phyloP scores from a whole-genome alignment of 345 rosid genomes.

The Euphorbia tirucalli region DNA sequence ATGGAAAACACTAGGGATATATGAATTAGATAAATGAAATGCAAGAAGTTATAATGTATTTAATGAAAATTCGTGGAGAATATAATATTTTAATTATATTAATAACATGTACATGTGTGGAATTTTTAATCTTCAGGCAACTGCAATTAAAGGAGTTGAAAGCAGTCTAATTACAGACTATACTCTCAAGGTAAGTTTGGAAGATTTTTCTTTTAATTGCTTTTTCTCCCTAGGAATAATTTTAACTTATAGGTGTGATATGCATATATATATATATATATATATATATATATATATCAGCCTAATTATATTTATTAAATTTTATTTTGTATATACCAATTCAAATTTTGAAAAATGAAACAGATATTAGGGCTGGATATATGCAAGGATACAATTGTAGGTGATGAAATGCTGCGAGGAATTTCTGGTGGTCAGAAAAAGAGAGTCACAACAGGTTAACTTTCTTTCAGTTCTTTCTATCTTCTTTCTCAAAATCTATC shows the following conservation, averaged over 20 bases:
- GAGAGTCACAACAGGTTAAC: conserved; percentile 80
- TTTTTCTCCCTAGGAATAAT: too few species aligned
- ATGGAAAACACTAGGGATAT: too few species aligned
- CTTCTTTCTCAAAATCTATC: neutral
- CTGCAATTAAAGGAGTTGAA: conserved; percentile 64
- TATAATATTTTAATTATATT: too few species aligned
- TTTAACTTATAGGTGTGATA: too few species aligned
- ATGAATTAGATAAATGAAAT: too few species aligned
- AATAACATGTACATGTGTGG: too few species aligned
- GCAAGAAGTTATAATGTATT: too few species aligned
- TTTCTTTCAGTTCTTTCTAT: neutral
- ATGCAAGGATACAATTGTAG: conserved; percentile 78
- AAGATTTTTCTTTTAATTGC: neutral
- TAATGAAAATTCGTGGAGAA: too few species aligned
- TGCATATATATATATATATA: too few species aligned
- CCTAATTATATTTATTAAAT: too few species aligned
- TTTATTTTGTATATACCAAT: too few species aligned
- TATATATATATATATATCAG: too few species aligned
- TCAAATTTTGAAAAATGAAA: conserved; percentile 1
- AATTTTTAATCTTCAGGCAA: conserved; percentile 46
- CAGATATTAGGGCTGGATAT: conserved; percentile 86
- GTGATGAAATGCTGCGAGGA: conserved; percentile 78
- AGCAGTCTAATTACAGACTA: conserved; percentile 88
- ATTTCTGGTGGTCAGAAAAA: conserved; percentile 91
- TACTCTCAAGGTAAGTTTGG: conserved; percentile 67